phyloP scores from a whole-genome alignment of 164 flowering plant genomes.

The Akebia trifoliata region DNA sequence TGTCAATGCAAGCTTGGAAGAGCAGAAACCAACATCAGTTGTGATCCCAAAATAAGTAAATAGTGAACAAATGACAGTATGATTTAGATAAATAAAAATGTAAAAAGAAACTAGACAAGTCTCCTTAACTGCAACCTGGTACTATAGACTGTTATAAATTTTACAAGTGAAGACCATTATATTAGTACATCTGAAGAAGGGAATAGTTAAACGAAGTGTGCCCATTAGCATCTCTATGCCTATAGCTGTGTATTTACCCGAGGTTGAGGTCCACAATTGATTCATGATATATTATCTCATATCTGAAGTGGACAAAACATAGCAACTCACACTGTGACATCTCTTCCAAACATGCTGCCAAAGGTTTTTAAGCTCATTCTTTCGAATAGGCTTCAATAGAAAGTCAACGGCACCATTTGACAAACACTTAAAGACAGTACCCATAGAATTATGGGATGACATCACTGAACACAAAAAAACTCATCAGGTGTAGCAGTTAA shows the following conservation, averaged over 20 bases:
- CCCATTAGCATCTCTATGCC: conserved; percentile 2
- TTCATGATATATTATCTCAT: no score
- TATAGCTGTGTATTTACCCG: conserved; percentile 1
- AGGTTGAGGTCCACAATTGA: no score
- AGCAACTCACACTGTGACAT: conserved; percentile 55
- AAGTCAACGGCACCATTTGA: conserved; percentile 74
- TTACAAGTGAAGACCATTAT: no score
- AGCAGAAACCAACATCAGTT: neutral
- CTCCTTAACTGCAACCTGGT: no score
- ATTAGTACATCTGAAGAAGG: conserved; percentile 1
- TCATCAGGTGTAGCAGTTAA: conserved; percentile 26
- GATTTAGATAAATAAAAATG: no score
- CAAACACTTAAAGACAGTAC: conserved; percentile 61
- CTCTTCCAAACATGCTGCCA: conserved; percentile 78
- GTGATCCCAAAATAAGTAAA: no score
- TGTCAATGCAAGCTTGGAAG: neutral
- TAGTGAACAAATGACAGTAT: no score
- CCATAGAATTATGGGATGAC: conserved; percentile 73
- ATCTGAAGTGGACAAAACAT: neutral
- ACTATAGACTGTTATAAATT: no score
- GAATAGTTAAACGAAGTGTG: neutral
- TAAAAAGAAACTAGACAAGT: no score
- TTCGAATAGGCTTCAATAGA: conserved; percentile 63
- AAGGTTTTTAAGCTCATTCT: conserved; percentile 71
- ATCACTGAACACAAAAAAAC: conserved; percentile 59